phyloP scores from a whole-genome alignment of 331 rosid genomes.

The Pyracantha coccinea region DNA sequence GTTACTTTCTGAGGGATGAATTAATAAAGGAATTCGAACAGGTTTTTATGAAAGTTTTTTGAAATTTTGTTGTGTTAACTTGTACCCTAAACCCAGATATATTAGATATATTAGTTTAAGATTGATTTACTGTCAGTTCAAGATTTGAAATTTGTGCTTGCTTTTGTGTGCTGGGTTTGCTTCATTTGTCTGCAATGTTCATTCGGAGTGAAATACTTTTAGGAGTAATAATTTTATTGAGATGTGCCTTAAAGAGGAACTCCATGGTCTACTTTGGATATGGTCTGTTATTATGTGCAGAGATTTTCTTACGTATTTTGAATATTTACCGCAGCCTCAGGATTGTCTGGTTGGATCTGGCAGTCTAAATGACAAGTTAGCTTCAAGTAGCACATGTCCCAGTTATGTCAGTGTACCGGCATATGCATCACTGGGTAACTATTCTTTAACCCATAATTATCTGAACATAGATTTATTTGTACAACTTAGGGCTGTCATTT shows the following conservation, averaged over 20 bases:
- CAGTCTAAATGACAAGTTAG: constrained; percentile 27
- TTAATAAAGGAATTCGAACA: no score
- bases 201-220: no score
- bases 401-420: constrained; percentile 60
- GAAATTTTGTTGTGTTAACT: no score
- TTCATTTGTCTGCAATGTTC: no score
- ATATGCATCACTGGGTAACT: constrained; percentile 30
- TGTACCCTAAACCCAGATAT: no score
- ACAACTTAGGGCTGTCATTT: not conserved
- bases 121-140: no score
- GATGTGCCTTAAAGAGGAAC: not conserved
- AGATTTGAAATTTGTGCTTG: no score
- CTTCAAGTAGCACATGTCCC: constrained; percentile 60
- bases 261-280: not conserved
- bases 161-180: no score
- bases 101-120: no score
- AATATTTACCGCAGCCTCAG: constrained; percentile 53
- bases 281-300: not conserved
- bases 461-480: not conserved
- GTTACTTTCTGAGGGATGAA: no score
- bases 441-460: constrained; percentile 5
- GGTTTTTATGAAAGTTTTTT: no score
- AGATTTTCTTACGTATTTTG: not conserved
- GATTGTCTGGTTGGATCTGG: constrained; percentile 45
- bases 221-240: not conserved